Evolutionary conservation across 2,329 filamentous ascomycete genomes (phyloP), one percentile per base, ranked within the genome.

Genomic region (Talaromyces sp.): DNA sequence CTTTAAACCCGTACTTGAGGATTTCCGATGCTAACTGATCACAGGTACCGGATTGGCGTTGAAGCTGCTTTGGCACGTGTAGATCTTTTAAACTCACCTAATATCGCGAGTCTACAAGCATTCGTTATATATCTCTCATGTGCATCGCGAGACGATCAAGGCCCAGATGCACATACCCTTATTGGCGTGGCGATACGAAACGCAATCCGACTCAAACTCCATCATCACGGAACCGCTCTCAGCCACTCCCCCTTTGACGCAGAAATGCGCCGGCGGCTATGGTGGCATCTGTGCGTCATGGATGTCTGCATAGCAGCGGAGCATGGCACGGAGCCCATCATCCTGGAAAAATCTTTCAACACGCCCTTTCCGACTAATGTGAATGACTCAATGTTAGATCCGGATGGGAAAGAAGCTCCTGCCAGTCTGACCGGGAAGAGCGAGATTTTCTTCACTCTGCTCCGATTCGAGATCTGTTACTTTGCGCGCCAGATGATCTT

Each of bases 181-280:
- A 63, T 52, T 2, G 60, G 60, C 16, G 35, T 63, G 2, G 60
- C 60, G 22, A 37, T 63, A 24, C 22, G 60, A 22, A 63, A 52
- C 24, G 60, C 48, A 35, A 39, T 56, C 13, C 24, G 60, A 35
- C 52, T 63, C 35, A 52, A 52, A 43, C 60, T 63, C 14, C 60
- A 63, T 16, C 52, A 63, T 9, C 35, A 56, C 27, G 52, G 27
- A 35, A 35, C 22, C 6, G 11, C 60, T 10, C 39, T 31, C 11
- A 9, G 8, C 35, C 41, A 43, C 41, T 19, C 50, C 1, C 35
- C 48, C 37, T 63, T 63, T 5, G 60, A 63, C 14, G 24, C 50
- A 22, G 60, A 63, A 56, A 47, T 63, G 37, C 60, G 60, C 3
- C 50, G 37, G 19, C 60, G 60, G 13, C 27, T 63, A 16, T 63